phyloP scores from a whole-genome alignment of 305 asterid genomes.

The Solanum hybrid region DNA sequence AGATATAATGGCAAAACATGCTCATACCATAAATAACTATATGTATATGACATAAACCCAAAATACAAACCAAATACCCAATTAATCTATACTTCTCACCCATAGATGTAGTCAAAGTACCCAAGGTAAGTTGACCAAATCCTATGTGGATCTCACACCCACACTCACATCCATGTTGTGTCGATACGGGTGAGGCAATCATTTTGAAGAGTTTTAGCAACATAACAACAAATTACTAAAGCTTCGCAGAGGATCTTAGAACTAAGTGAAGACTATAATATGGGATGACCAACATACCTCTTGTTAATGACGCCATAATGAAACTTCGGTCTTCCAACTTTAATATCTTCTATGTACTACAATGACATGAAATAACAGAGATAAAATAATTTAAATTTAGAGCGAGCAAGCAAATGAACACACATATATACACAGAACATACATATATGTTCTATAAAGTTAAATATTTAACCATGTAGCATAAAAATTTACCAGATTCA shows the following conservation, averaged over 20 bases:
- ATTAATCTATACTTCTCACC: neutral
- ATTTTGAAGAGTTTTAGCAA: neutral
- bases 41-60: neutral
- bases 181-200: neutral
- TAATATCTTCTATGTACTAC: conserved; percentile 73
- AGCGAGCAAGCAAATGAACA: neutral
- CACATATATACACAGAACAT: neutral
- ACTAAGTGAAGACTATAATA: neutral
- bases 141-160: neutral
- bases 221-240: neutral
- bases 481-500: conserved; percentile 51
- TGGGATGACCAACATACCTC: conserved; percentile 32
- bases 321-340: conserved; percentile 64
- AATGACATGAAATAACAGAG: conserved; percentile 9
- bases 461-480: neutral
- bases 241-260: neutral
- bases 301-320: conserved; percentile 91
- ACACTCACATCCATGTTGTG: neutral
- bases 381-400: neutral
- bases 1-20: neutral
- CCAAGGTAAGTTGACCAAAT: neutral
- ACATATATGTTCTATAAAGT: neutral
- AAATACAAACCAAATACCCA: neutral
- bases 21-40: neutral
- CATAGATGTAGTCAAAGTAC: neutral